Evolutionary conservation across 2,329 filamentous ascomycete genomes (phyloP).

Genomic region (Aspergillus oerlinghausenensis): DNA sequence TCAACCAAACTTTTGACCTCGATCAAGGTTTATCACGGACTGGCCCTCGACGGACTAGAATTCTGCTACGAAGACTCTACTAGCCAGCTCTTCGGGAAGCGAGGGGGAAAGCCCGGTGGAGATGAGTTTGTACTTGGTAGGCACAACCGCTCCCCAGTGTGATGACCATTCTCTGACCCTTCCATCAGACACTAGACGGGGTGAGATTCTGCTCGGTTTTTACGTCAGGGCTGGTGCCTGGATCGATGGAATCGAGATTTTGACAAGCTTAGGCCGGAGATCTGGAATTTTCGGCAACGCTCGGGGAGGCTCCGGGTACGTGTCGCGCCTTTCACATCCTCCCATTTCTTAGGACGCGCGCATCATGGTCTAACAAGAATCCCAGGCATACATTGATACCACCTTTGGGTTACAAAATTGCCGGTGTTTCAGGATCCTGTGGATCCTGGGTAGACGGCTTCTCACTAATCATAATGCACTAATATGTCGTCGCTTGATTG

Average conservation of each 20-base stretch:
- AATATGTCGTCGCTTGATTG: conserved; percentile 22
- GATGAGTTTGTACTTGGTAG: conserved; percentile 73
- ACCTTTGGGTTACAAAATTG: conserved; percentile 81
- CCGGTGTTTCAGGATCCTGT: conserved; percentile 78
- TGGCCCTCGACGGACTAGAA: conserved; percentile 77
- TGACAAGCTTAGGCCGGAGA: conserved; percentile 83
- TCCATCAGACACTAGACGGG: conserved; percentile 66
- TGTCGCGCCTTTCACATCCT: conserved; percentile 19
- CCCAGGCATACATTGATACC: conserved; percentile 79
- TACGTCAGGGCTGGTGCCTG: conserved; percentile 72
- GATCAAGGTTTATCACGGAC: conserved; percentile 72
- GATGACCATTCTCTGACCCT: conserved; percentile 15
- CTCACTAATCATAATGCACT: conserved; percentile 71
- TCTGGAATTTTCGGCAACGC: conserved; percentile 82
- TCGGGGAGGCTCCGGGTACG: conserved; percentile 75
- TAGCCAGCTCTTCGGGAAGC: conserved; percentile 80
- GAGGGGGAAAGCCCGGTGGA: conserved; percentile 64
- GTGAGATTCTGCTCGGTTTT: conserved; percentile 86
- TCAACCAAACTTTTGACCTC: conserved; percentile 70
- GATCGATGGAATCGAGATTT: conserved; percentile 82
- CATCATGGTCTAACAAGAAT: conserved; percentile 7
- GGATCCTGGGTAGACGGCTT: conserved; percentile 81
- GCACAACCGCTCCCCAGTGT: conserved; percentile 23
- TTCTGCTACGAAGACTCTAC: conserved; percentile 88
- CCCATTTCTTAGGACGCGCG: neutral